Evolutionary conservation across 768 basidiomycete genomes (phyloP), one percentile per base, ranked within the genome.

Genomic region (Auriscalpium vulgare): DNA sequence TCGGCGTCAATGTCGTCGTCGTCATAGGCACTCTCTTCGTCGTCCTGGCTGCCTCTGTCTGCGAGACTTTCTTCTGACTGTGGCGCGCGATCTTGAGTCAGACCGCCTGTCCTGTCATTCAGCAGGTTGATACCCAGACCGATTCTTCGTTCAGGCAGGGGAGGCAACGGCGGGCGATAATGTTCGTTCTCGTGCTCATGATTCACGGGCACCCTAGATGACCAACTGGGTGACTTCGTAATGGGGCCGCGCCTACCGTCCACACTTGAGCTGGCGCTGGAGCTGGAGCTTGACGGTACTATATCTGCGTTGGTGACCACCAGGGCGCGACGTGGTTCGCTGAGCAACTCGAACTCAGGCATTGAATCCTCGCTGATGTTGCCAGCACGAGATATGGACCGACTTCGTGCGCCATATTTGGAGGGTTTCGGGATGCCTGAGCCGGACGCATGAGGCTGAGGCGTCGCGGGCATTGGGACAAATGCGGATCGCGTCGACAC

Each of bases 301-400:
- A 65, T 62, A 3, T 54, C 59, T 29, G 62, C 66, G 48, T 69
- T 67, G 2, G 66, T 53, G 7, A 67, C 63, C 3, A 67, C 59
- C 1, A 69, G 61, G 14, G 52, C 52, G 5, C 40, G n/a, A 8
- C 52, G 17, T 13, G 37, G 52, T 40, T 53, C 52, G 23, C 52
- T 53, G 5, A n/a, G 52, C 44, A 53, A 35, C 10, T 53, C 52
- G 40, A 53, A 23, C 16, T 53, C 52, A 13, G 47, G 40, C 40
- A 13, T 21, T 19, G 47, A 48, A 8, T 48, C 47, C 21, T 48
- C 47, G 47, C 47, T 48, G 6, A 48, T 16, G 21, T 21, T 23
- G 47, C 47, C 14, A 11, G 47, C n/a, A 2, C 47, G 9, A 23
- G 44, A n/a, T 17, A 19, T 4, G 52, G 38, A 8, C 29, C 43